A percentile compares a stretch with the other conserved stretches of the same genome.
phyloP scores from a whole-genome alignment of 2,329 filamentous ascomycete species.

The Cryphonectria carpinicola region DNA sequence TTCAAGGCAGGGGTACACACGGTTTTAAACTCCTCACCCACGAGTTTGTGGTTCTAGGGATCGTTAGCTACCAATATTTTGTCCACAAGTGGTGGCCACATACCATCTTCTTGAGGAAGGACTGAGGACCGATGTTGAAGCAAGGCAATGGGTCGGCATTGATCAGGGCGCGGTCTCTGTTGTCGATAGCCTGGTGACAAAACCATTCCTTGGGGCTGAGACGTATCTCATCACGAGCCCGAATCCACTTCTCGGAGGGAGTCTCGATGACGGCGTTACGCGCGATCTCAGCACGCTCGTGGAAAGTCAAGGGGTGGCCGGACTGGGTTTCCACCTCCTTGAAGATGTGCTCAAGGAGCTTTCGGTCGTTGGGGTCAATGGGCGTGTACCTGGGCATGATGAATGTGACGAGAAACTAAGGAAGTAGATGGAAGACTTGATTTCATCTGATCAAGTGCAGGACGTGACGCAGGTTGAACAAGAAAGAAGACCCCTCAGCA shows the following conservation, averaged over 20 bases:
- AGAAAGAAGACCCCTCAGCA: no score
- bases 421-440: background rate
- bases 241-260: background rate
- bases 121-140: slow-evolving; percentile 3
- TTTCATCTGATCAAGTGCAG: no score
- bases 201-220: slow-evolving; percentile 10
- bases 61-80: background rate
- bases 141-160: slow-evolving; percentile 1
- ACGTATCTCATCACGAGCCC: background rate
- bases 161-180: slow-evolving; percentile 21
- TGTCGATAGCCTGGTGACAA: slow-evolving; percentile 2
- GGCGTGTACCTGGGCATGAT: background rate
- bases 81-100: background rate
- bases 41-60: slow-evolving; percentile 7
- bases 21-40: background rate
- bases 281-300: background rate
- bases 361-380: background rate
- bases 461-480: no score
- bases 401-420: background rate
- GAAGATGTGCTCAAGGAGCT: background rate
- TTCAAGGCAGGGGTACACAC: background rate
- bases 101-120: slow-evolving; percentile 12
- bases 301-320: background rate
- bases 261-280: background rate
- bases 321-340: background rate